Percentiles rank a stretch among this genome's conserved stretches.
phyloP scores from a whole-genome alignment of 2,329 filamentous ascomycete species.

The Pseudogymnoascus sp. region DNA sequence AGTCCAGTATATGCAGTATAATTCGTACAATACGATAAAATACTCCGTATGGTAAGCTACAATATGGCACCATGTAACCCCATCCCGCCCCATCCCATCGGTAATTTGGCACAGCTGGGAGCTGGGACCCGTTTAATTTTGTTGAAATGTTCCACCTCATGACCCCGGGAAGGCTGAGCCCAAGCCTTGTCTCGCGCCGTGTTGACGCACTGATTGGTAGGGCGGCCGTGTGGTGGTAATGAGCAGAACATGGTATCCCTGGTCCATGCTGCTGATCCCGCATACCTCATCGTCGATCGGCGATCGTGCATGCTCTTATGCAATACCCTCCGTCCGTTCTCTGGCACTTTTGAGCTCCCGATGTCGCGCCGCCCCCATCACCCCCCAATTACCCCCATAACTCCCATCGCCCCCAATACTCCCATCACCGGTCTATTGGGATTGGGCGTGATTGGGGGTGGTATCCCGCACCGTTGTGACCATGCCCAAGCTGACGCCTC shows the following conservation, averaged over 20 bases:
- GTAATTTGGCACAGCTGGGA: slow-evolving; percentile 9
- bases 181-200: slow-evolving; percentile 3
- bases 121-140: neutral
- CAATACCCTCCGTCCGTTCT: neutral
- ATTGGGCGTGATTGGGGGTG: slow-evolving; percentile 1
- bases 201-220: slow-evolving; percentile 2
- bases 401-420: neutral
- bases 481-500: slow-evolving; percentile 1
- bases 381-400: neutral
- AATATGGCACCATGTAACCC: neutral
- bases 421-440: neutral
- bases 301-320: slow-evolving; percentile 3
- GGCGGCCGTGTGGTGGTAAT: slow-evolving; percentile 2
- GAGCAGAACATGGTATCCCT: slow-evolving; percentile 10
- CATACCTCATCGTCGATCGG: slow-evolving; percentile 10
- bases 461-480: neutral
- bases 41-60: neutral
- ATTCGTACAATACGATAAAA: neutral
- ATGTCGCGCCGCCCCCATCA: neutral
- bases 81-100: neutral
- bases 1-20: neutral
- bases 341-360: slow-evolving; percentile 2
- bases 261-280: slow-evolving; percentile 5
- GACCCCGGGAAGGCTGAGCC: slow-evolving; percentile 8
- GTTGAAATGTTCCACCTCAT: neutral